A percentile compares a stretch with the other conserved stretches of the same genome.
Conservation (phyloP, 176 grass and related monocot species). For the Lolium multiflorum region DNA sequence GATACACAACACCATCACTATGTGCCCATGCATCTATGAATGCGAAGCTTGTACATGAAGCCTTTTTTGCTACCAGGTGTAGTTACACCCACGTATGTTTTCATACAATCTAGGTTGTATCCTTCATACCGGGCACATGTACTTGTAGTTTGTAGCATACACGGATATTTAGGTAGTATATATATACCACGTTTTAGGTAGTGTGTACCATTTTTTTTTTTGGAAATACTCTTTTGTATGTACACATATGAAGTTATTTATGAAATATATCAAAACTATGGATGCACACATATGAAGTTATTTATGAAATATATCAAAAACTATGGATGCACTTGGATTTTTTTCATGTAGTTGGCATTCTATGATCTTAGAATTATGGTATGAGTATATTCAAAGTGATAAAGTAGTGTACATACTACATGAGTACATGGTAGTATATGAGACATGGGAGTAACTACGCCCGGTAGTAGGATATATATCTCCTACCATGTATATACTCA, state of each 20-base stretch:
- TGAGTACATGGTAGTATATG: neutral
- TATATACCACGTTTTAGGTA: no score
- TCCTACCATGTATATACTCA: neutral
- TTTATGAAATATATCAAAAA: neutral
- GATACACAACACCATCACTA: neutral
- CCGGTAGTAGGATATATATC: neutral
- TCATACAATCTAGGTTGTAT: no score
- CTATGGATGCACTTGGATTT: neutral
- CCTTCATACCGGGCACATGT: no score
- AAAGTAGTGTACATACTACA: neutral
- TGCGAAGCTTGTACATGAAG: neutral
- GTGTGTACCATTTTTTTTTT: neutral
- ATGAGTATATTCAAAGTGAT: neutral
- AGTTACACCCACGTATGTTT: neutral
- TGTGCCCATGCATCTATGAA: constrained; percentile 1
- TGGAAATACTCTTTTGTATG: neutral
- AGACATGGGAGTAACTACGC: neutral
- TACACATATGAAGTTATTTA: neutral
- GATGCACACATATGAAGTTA: neutral
- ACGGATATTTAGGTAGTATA: no score
- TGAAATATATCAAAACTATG: neutral
- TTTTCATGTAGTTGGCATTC: neutral
- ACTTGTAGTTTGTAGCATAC: no score
- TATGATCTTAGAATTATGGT: neutral
- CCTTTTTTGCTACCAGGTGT: neutral